These are phyloP conservation scores for Ophiostoma perfectum DNA, from an alignment of 2,329 filamentous ascomycete species.

Conservation along the genomic window DNA sequence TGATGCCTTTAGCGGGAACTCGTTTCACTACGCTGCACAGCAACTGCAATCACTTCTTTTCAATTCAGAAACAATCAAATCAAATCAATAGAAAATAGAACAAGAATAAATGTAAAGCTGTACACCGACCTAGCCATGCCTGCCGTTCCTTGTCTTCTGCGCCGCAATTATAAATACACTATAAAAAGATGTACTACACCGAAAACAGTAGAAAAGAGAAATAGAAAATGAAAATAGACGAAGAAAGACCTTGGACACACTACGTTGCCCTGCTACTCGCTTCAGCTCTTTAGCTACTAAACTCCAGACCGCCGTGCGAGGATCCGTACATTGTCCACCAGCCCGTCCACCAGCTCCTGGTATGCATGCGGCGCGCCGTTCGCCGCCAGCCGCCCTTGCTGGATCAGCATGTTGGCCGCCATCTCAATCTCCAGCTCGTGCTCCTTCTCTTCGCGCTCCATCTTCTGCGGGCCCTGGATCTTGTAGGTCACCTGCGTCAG, in stretches of 20 bases:
- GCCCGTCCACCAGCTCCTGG: conserved; percentile 62
- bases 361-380: conserved; percentile 53
- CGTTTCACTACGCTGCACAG: too few species aligned
- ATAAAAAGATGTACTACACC: background rate
- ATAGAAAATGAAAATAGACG: background rate
- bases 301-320: conserved; percentile 33
- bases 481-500: conserved; percentile 74
- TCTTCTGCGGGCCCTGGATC: conserved; percentile 33
- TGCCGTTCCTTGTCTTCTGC: background rate
- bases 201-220: background rate
- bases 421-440: conserved; percentile 81
- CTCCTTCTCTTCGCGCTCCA: conserved; percentile 52
- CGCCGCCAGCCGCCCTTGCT: conserved; percentile 57
- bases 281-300: too few species aligned
- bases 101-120: background rate
- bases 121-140: conserved; percentile 7
- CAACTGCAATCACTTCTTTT: too few species aligned
- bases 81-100: background rate
- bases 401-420: conserved; percentile 55
- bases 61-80: background rate
- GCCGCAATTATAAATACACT: background rate
- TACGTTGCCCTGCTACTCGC: too few species aligned
- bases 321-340: conserved; percentile 67
- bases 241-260: background rate
- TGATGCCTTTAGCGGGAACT: too few species aligned